Base-by-base conservation (phyloP, 2,329 filamentous ascomycete species). In the Thelonectria rubi region DNA sequence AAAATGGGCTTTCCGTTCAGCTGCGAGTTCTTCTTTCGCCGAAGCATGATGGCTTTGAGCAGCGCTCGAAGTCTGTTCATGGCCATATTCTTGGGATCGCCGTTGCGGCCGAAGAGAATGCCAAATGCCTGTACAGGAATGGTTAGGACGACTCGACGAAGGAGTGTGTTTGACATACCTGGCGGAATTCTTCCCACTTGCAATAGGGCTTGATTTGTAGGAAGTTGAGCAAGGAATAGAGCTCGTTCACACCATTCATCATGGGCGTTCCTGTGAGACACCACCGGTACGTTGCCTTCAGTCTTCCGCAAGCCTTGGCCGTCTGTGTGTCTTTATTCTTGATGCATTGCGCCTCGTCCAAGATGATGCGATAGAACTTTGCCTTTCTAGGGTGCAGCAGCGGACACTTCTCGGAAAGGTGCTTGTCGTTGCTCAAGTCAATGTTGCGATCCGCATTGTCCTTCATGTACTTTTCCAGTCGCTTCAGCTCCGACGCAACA, bases 301-400 rank as follows among this genome's bases (percentile, higher is more conserved):
- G 76, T 46, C 80, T 81, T 58, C 82, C 87, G 12, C 88, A 91
- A 1, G 92, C 91, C 59, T 89, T 81, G 1, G 92, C 87, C 26
- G 85, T 87, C 72, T 91, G 91, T 0, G 92, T 91, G 26, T 86
- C 84, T 9, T 88, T 87, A 66, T 96, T 97, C 24, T 94, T 88
- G 66, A 97, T 94, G 12, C 81, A 88, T 70, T 97, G 93, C 0
- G 91, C 93, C 79, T 97, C 93, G 65, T 97, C 93, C 3, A 96
- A 81, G 18, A 96, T 89, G n/a, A 97, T 79, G 5, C 93, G 88
- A 34, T 91, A 84, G 89, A 93, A 97, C 0, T 86, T 82, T 3
- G 91, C 77, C 3, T 74, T 77, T 72, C 45, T 83, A 64, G 80
- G 81, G 15, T 90, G 89, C 30, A 94, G 77, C 9, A 93, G 76